Evolutionary conservation across 2,329 filamentous ascomycete species (phyloP).

Genomic region (Seiridium cupressi): DNA sequence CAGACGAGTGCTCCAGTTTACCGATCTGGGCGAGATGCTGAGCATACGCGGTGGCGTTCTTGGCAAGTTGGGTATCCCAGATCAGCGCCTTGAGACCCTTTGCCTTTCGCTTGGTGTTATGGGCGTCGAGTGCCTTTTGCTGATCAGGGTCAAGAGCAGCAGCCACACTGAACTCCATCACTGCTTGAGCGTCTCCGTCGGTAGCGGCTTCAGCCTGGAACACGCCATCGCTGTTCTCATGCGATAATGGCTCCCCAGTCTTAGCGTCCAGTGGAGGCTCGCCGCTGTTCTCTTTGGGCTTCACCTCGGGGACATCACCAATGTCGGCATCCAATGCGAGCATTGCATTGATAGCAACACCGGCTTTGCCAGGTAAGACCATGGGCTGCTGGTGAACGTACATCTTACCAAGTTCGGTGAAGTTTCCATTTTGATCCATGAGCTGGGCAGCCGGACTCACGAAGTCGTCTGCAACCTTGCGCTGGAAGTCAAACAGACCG

Average conservation of each 20-base stretch:
- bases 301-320: too few relatives aligned
- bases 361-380: conserved; percentile 15
- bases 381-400: conserved; percentile 13
- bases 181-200: background rate
- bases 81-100: conserved; percentile 21
- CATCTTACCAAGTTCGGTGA: conserved; percentile 29
- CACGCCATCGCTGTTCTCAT: background rate
- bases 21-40: conserved; percentile 25
- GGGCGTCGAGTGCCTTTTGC: conserved; percentile 22
- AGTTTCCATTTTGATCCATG: conserved; percentile 38
- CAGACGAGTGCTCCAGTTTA: conserved; percentile 26
- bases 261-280: background rate
- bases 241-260: too few relatives aligned
- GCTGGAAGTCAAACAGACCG: conserved; percentile 42
- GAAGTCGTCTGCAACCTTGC: conserved; percentile 37
- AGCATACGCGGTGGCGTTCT: conserved; percentile 25
- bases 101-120: conserved; percentile 24
- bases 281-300: background rate
- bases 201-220: background rate
- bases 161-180: background rate
- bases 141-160: conserved; percentile 18
- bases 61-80: conserved; percentile 26
- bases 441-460: conserved; percentile 44
- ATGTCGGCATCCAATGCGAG: background rate
- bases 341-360: background rate